phyloP scores from a whole-genome alignment of 495 filamentous ascomycete genomes.

The Penicillium pancosmium region DNA sequence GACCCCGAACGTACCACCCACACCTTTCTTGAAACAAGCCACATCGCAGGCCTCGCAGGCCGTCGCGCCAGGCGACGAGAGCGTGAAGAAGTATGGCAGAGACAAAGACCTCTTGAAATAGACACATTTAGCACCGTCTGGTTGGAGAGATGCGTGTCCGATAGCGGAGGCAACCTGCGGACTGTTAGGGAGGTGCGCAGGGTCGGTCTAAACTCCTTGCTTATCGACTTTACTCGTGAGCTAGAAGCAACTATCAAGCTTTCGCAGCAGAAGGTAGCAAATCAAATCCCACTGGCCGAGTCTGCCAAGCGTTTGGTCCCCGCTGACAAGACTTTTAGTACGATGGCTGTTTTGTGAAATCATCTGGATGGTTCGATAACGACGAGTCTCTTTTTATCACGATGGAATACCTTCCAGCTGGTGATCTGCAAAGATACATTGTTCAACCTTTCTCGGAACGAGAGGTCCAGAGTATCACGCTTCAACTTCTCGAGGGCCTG shows the following conservation, averaged over 20 bases:
- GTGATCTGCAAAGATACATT: constrained; percentile 18
- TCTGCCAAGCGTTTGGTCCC: constrained; percentile 19
- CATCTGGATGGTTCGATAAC: constrained; percentile 38
- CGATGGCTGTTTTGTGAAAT: constrained; percentile 33
- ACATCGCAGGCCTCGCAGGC: constrained; percentile 6
- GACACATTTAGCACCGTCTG: constrained; percentile 19
- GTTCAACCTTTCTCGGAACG: constrained; percentile 14
- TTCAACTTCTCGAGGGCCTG: constrained; percentile 27
- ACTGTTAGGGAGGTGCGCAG: constrained; percentile 21
- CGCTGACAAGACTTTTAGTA: constrained; percentile 9
- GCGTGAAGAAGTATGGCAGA: constrained; percentile 17
- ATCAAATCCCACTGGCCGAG: constrained; percentile 1
- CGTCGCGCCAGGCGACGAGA: constrained; percentile 10
- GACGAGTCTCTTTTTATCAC: constrained; percentile 31
- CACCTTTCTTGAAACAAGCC: constrained; percentile 22
- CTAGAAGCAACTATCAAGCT: constrained; percentile 48
- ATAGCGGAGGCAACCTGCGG: constrained; percentile 9
- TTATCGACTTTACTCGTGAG: constrained; percentile 35
- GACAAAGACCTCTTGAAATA: constrained; percentile 13
- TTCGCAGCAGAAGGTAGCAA: constrained; percentile 33
- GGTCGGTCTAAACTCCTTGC: not conserved
- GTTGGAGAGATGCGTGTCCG: constrained; percentile 12
- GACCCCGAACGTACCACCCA: constrained; percentile 17
- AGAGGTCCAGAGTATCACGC: constrained; percentile 19
- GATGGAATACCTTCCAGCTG: constrained; percentile 36